These are phyloP conservation scores for Combretum micranthum DNA, from an alignment of 345 rosid species.

Conservation along the genomic window DNA sequence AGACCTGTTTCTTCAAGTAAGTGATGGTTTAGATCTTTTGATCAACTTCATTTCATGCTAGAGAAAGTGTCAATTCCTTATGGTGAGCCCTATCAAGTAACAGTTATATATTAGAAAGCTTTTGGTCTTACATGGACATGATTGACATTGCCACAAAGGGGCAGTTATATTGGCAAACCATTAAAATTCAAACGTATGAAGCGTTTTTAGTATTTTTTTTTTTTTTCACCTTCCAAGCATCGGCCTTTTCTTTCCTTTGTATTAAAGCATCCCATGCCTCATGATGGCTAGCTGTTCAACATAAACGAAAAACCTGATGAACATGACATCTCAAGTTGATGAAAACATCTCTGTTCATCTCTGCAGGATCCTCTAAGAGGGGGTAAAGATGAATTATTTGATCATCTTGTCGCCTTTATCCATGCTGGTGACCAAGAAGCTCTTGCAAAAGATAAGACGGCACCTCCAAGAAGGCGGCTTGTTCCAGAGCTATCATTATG, in stretches of 20 bases:
- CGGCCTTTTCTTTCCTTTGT: too few relatives aligned
- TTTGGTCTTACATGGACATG: too few relatives aligned
- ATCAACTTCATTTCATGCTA: neutral
- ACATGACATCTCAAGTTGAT: neutral
- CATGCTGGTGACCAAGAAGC: conserved; percentile 61
- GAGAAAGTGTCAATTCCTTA: neutral
- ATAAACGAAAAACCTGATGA: neutral
- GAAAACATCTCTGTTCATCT: neutral
- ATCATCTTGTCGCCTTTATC: conserved; percentile 56
- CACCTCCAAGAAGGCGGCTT: conserved; percentile 70
- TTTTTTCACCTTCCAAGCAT: too few relatives aligned
- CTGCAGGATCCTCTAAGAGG: conserved; percentile 95
- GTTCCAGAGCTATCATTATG: conserved; percentile 63
- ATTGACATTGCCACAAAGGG: too few relatives aligned
- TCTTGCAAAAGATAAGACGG: conserved; percentile 44
- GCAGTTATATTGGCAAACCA: too few relatives aligned
- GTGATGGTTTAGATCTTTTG: conserved; percentile 6
- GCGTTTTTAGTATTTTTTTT: too few relatives aligned
- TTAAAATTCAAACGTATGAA: too few relatives aligned
- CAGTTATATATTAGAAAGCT: too few relatives aligned
- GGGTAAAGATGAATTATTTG: conserved; percentile 72
- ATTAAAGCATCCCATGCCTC: too few relatives aligned
- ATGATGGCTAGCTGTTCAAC: neutral
- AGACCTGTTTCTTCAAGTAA: conserved; percentile 89
- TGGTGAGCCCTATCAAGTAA: neutral